Conservation (phyloP, 495 filamentous ascomycete genomes). For the Podospora conica region DNA sequence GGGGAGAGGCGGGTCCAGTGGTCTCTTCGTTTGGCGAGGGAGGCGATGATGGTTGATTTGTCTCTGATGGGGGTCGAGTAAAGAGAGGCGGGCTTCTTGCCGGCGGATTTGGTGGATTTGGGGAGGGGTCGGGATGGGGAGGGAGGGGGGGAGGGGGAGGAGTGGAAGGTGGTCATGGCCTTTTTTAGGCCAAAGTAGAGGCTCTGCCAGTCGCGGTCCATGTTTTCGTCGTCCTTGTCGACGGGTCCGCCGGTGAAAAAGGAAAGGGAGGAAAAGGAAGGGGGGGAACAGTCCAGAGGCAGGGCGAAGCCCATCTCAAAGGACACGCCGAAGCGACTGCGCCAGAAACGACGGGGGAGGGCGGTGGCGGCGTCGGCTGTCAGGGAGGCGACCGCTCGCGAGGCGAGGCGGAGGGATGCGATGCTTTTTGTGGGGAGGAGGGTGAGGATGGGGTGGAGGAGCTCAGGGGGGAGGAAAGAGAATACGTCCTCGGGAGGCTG, state of each 20-base stretch:
- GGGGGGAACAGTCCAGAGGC: conserved; percentile 1
- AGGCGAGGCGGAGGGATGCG: conserved; percentile 11
- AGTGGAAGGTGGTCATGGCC: background rate
- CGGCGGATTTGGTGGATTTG: background rate
- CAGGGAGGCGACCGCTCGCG: background rate
- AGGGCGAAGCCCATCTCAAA: conserved; percentile 19
- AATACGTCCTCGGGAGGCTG: conserved; percentile 5
- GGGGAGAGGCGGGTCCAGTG: background rate
- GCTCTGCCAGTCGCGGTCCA: conserved; percentile 11
- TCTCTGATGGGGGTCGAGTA: background rate
- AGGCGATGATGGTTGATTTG: background rate
- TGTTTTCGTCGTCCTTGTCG: background rate
- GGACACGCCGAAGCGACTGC: conserved; percentile 13
- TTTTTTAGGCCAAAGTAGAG: conserved; percentile 15
- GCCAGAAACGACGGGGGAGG: conserved; percentile 4
- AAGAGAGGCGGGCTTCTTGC: background rate
- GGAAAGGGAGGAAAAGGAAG: background rate
- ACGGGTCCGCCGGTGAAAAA: background rate
- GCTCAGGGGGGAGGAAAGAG: conserved; percentile 1
- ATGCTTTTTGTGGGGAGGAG: conserved; percentile 3
- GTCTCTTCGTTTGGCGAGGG: background rate
- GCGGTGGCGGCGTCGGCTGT: background rate
- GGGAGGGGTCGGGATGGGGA: background rate
- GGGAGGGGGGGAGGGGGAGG: background rate
- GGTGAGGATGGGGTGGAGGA: conserved; percentile 8